These are phyloP conservation scores for Pseudogymnoascus sp. DNA, from an alignment of 2,329 filamentous ascomycete species.

Conservation along the genomic window DNA sequence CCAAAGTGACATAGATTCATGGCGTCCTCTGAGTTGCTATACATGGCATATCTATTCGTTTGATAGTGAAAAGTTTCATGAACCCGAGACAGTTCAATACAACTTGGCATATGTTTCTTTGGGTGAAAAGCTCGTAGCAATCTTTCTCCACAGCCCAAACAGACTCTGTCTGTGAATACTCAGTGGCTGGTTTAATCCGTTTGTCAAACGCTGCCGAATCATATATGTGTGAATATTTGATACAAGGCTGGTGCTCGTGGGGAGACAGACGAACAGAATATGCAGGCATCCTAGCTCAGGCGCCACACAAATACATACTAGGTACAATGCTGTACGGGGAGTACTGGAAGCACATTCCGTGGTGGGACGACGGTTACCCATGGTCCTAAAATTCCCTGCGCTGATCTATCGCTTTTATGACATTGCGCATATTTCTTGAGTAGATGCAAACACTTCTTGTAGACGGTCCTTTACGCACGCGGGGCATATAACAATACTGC, in stretches of 20 bases:
- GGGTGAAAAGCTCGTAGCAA: not conserved
- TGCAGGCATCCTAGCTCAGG: not conserved
- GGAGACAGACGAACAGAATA: not conserved
- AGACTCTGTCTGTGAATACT: not conserved
- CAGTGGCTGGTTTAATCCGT: not conserved
- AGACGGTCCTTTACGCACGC: not conserved
- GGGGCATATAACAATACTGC: slow-evolving; percentile 7
- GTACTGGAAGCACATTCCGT: not conserved
- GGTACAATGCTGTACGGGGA: not conserved
- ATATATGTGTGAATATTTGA: not conserved
- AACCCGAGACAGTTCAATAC: not conserved
- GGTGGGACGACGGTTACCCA: not conserved
- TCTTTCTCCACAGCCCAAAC: not conserved
- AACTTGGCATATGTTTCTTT: not conserved
- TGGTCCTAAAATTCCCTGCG: not conserved
- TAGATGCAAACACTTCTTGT: not conserved
- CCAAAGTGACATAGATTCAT: not conserved
- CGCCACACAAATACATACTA: not conserved
- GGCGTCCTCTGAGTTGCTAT: not conserved
- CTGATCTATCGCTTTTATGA: not conserved
- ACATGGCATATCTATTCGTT: not conserved
- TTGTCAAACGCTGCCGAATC: not conserved
- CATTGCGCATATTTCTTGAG: not conserved
- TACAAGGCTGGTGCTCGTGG: not conserved
- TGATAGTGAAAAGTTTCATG: not conserved